Base-by-base conservation (phyloP, 1,284 basidiomycete genomes). In the Rhodotorula glutinis region DNA sequence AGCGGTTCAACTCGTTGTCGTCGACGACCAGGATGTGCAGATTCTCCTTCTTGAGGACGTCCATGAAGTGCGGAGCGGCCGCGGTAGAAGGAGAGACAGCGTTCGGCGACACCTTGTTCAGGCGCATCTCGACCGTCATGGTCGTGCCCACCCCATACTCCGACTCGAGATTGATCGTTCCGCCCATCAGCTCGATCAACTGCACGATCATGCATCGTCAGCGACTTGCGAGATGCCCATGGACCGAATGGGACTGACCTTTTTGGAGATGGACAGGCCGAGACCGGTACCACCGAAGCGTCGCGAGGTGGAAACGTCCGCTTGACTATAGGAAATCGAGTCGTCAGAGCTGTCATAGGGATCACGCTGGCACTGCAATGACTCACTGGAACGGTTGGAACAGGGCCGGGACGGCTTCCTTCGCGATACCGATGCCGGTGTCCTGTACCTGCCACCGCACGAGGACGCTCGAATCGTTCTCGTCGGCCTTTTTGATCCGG, bases 371-470 rank as follows among this genome's bases (percentile, higher is more conserved):
- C 38, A 13, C 3, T 17, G 41, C 14, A 46, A 16, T 1, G 47
- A 53, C 78, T 73, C 14, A 79, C 67, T 72, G 78, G 73, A 79
- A 79, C 5, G 78, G 76, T 65, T 78, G 73, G 73, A 79, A 79
- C 47, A 79, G 73, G 57, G 66, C 63, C 51, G 73, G 63, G 38
- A 77, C 69, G 21, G 75, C 74, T 25, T 74, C 72, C 40, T 77
- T 69, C 27, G 74, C 76, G 61, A 79, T 79, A 57, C 78, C 78
- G 49, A 78, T 76, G 29, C 78, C 78, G 21, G 78, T 78, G 60
- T 79, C 79, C 44, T 74, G 69, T 14, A 79, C 74, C 53, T 77
- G 73, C 59, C 78, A 79, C 27, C 72, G 72, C 14, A 77, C 74
- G 38, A 72, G 65, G 4, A 79, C 56, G 44, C 62, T 70, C 33